These are phyloP conservation scores for Trichopus zeylanicus DNA, from an alignment of 116 monocot genomes.

Conservation along the genomic window DNA sequence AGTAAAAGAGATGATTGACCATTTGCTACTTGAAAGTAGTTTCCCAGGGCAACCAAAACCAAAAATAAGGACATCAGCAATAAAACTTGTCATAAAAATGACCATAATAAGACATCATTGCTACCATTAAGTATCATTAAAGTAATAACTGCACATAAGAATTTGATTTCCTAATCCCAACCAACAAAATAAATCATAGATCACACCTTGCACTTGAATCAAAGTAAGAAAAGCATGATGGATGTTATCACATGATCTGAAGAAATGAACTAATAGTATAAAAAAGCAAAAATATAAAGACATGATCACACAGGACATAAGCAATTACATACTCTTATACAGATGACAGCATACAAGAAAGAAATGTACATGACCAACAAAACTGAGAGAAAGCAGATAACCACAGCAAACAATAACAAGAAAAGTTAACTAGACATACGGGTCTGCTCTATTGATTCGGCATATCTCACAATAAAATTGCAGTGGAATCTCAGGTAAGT, in stretches of 20 bases:
- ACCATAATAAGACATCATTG: too few relatives aligned
- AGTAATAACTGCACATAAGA: too few relatives aligned
- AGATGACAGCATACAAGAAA: not conserved
- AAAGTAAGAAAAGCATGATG: not conserved
- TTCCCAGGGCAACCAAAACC: too few relatives aligned
- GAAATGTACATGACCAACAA: not conserved
- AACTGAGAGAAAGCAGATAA: not conserved
- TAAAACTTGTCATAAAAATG: too few relatives aligned
- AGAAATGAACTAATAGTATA: not conserved
- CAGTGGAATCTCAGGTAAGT: slow-evolving; percentile 33
- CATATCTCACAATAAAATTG: slow-evolving; percentile 86
- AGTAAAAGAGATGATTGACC: too few relatives aligned
- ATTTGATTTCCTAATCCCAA: too few relatives aligned
- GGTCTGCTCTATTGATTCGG: slow-evolving; percentile 71
- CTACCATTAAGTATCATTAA: too few relatives aligned
- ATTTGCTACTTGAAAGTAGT: too few relatives aligned
- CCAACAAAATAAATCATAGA: too few relatives aligned
- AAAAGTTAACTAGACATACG: slow-evolving; percentile 35
- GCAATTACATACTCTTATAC: not conserved
- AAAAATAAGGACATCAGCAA: too few relatives aligned
- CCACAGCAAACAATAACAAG: not conserved
- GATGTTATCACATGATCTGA: not conserved
- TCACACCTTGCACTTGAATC: too few relatives aligned
- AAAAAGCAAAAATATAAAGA: not conserved
- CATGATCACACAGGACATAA: not conserved